phyloP scores from a whole-genome alignment of 176 grass and related monocot species.

The Musa troglodytarum region DNA sequence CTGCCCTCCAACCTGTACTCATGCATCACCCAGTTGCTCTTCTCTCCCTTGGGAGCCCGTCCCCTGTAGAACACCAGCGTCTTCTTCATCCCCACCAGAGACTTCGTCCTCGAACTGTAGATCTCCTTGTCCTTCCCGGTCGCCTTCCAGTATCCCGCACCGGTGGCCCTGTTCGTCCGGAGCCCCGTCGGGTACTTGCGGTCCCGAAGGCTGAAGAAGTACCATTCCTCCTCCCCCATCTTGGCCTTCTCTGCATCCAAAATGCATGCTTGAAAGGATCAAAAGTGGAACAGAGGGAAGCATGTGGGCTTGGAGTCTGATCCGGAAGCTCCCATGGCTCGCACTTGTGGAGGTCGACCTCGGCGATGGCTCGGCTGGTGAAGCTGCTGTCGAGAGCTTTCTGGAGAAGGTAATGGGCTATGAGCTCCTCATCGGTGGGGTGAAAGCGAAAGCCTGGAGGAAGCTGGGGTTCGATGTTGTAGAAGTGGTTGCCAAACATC shows the following conservation, averaged over 20 bases:
- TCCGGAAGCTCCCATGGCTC: conserved; percentile 14
- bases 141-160: conserved; percentile 12
- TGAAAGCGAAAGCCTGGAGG: conserved; percentile 9
- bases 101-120: not conserved
- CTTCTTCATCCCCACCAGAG: conserved; percentile 18
- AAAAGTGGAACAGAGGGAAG: not conserved
- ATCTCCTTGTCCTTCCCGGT: conserved; percentile 11
- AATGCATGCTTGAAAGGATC: not conserved
- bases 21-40: conserved; percentile 20
- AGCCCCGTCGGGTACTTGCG: conserved; percentile 16
- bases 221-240: conserved; percentile 17
- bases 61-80: conserved; percentile 16
- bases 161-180: conserved; percentile 11
- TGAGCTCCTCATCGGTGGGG: conserved; percentile 16
- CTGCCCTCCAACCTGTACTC: conserved; percentile 19
- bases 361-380: not conserved
- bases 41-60: conserved; percentile 17
- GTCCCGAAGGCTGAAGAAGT: conserved; percentile 9
- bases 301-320: not conserved
- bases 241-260: conserved; percentile 2
- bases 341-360: conserved; percentile 14
- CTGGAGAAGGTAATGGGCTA: conserved; percentile 7
- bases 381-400: conserved; percentile 1
- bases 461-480: not conserved
- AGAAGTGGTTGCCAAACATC: not conserved